Evolutionary conservation across 176 grass and related monocot species (phyloP).

Genomic region (Carex littledalei): DNA sequence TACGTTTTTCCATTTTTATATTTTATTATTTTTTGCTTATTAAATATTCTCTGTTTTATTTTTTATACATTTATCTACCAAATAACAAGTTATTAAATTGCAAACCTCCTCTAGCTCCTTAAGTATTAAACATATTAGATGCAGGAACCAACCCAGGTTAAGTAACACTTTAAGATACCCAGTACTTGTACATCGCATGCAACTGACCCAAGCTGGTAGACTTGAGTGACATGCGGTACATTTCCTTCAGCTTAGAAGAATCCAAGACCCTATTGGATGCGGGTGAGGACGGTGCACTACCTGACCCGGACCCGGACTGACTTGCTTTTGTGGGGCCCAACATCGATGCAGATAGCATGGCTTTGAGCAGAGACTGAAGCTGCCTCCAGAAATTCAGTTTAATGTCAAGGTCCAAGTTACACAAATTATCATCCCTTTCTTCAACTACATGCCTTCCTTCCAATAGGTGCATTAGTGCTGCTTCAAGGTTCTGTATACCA

Average conservation of each 20-base stretch:
- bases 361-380: constrained; percentile 68
- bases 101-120: background rate
- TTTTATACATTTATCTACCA: background rate
- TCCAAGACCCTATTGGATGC: constrained; percentile 40
- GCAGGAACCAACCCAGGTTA: background rate
- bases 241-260: constrained; percentile 55
- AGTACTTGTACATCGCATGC: constrained; percentile 62
- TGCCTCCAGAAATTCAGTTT: constrained; percentile 70
- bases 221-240: constrained; percentile 73
- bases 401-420: constrained; percentile 45
- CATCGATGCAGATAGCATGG: constrained; percentile 42
- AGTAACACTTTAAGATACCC: constrained; percentile 30
- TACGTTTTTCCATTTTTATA: background rate
- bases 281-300: constrained; percentile 24
- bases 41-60: background rate
- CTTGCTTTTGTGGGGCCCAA: constrained; percentile 12
- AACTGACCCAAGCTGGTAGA: constrained; percentile 47
- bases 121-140: background rate
- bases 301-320: constrained; percentile 37
- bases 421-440: constrained; percentile 32
- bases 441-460: constrained; percentile 69
- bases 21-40: background rate
- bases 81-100: background rate
- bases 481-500: constrained; percentile 58
- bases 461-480: constrained; percentile 54